Conservation (phyloP, 2,329 filamentous ascomycete species). For the Dactylellina leptospora region DNA sequence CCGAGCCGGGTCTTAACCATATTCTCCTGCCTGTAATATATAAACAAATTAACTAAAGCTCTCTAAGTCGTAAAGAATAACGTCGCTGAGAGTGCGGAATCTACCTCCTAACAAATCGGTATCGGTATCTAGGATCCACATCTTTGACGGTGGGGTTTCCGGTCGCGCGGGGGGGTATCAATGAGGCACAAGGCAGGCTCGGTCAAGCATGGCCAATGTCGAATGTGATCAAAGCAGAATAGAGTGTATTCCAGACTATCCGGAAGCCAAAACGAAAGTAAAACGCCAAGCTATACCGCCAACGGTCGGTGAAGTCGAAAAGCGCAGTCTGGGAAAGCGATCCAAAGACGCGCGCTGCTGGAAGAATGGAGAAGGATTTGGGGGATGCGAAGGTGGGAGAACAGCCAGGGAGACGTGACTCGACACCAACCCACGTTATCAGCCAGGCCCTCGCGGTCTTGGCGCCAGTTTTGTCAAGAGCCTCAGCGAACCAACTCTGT, state of each 20-base stretch:
- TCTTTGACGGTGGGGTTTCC: background rate
- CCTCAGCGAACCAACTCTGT: slow-evolving; percentile 15
- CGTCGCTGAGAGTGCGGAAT: background rate
- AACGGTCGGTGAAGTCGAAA: slow-evolving; percentile 1
- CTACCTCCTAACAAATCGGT: slow-evolving; percentile 38
- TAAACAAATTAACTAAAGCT: too few relatives aligned
- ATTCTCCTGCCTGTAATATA: slow-evolving; percentile 70
- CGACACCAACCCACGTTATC: slow-evolving; percentile 51
- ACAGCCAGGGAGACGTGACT: slow-evolving; percentile 9
- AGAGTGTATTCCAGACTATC: background rate
- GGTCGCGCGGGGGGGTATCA: background rate
- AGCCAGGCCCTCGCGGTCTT: background rate
- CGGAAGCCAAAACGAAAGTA: background rate
- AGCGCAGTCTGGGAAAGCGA: background rate
- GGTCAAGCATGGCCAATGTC: slow-evolving; percentile 9
- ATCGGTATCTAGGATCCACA: slow-evolving; percentile 52
- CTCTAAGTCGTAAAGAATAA: too few relatives aligned
- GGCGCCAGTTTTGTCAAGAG: slow-evolving; percentile 13
- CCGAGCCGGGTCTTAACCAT: slow-evolving; percentile 86
- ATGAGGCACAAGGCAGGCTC: background rate
- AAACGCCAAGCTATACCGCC: background rate
- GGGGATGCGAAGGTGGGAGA: background rate
- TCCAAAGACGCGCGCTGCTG: background rate
- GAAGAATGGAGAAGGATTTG: slow-evolving; percentile 15
- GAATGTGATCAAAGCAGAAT: background rate